These are phyloP conservation scores for Coemansia interrupta DNA, from an alignment of 192 early-diverging fungal species.

Conservation along the genomic window DNA sequence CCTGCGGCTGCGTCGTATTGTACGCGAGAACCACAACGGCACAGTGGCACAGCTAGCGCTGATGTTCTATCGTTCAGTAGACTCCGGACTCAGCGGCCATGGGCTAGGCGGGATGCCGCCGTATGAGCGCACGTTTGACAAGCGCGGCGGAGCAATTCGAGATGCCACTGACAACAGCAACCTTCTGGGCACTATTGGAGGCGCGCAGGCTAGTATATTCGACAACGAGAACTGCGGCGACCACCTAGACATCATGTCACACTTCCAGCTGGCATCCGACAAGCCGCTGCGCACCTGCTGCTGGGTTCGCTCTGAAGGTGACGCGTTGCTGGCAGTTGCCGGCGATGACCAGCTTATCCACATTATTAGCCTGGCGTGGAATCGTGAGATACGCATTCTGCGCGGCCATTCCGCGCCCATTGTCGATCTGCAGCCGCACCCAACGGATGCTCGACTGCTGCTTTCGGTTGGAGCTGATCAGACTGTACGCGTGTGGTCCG, in stretches of 20 bases:
- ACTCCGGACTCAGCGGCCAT: slow-evolving; percentile 29
- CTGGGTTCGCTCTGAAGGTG: slow-evolving; percentile 66
- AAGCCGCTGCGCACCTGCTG: slow-evolving; percentile 63
- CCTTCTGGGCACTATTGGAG: slow-evolving; percentile 68
- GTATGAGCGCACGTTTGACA: slow-evolving; percentile 62
- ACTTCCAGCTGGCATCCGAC: slow-evolving; percentile 60
- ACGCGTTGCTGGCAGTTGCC: slow-evolving; percentile 67
- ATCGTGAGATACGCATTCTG: slow-evolving; percentile 60
- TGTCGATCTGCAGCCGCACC: slow-evolving; percentile 69
- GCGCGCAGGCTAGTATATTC: slow-evolving; percentile 74
- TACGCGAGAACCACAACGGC: slow-evolving; percentile 84
- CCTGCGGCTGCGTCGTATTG: slow-evolving; percentile 76
- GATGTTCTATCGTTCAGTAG: slow-evolving; percentile 61
- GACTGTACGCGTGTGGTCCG: slow-evolving; percentile 77
- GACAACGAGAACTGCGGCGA: slow-evolving; percentile 93
- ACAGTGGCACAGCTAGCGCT: slow-evolving; percentile 73
- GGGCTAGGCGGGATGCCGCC: slow-evolving; percentile 53
- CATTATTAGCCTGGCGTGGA: slow-evolving; percentile 70
- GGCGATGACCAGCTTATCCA: slow-evolving; percentile 65
- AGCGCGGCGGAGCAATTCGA: slow-evolving; percentile 64
- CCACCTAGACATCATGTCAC: slow-evolving; percentile 91
- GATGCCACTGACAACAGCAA: slow-evolving; percentile 68
- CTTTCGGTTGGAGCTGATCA: slow-evolving; percentile 70
- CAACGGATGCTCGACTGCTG: slow-evolving; percentile 61
- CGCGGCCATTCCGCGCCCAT: slow-evolving; percentile 59